Evolutionary conservation across 2,329 filamentous ascomycete species (phyloP), one percentile per base, ranked within the genome.

Genomic region (Cylindrodendrum hubeiense): DNA sequence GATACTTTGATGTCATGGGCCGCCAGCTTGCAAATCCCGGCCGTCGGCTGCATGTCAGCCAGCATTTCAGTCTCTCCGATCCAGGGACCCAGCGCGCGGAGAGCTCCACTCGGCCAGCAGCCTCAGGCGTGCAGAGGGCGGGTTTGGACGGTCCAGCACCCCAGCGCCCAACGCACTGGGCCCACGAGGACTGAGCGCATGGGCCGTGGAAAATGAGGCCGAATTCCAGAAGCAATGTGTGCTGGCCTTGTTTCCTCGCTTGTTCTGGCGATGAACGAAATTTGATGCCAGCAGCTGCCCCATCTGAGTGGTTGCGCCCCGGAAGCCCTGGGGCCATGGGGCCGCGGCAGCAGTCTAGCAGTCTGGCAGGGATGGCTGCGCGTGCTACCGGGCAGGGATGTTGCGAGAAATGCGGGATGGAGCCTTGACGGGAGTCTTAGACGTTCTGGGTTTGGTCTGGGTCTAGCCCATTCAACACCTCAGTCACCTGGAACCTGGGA

Each of bases 191-290:
- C 24, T 28, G 24, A 50, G 28, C 26, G 47, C 47, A 50, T 44
- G 47, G 26, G 26, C 17, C 26, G 17, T 19, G 41, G 22, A 59
- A 51, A 51, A 51, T 51, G 56, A 59, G 56, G 10, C 49, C 46
- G 43, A 54, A 63, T 63, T 63, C 61, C 54, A 63, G 50, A 60
- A 54, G 61, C 61, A 60, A 55, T 47, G 34, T 56, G 53, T 61
- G 61, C 51, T 39, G 59, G 59, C 30, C 52, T 60, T 62, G 60
- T 57, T 62, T 62, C 52, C 60, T 56, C 34, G 39, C 34, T 39
- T 24, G 17, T 37, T 51, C 52, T 39, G 15, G 9, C 17, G 46
- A 19, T 10, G 43, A 51, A 30, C 56, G 62, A 63, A 59, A 63
- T 63, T 66, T 53, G 53, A 54, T 66, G 53, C 30, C 37, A 39